Evolutionary conservation across 495 filamentous ascomycete genomes (phyloP).

Genomic region (Neurospora sp.): DNA sequence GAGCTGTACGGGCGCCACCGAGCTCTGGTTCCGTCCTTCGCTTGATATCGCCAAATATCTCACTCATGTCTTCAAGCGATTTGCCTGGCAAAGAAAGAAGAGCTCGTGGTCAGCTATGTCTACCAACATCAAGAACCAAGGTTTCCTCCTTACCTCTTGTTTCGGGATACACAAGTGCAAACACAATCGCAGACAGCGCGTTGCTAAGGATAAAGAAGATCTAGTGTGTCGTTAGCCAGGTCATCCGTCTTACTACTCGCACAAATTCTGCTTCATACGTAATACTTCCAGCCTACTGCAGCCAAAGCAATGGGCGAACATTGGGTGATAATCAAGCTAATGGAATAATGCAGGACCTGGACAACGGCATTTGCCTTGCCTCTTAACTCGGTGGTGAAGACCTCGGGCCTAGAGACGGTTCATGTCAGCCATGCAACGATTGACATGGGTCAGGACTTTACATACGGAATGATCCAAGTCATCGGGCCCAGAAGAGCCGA

Average conservation of each 20-base stretch:
- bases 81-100: slow-evolving; percentile 12
- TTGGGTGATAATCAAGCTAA: slow-evolving; percentile 46
- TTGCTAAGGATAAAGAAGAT: slow-evolving; percentile 47
- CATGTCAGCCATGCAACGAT: neutral
- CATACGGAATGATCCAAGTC: slow-evolving; percentile 42
- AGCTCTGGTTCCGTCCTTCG: neutral
- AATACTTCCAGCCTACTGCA: slow-evolving; percentile 39
- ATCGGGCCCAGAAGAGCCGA: slow-evolving; percentile 44
- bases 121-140: neutral
- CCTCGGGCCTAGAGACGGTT: slow-evolving; percentile 29
- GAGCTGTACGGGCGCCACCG: rapidly evolving
- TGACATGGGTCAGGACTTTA: neutral
- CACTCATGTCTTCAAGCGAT: slow-evolving; percentile 45
- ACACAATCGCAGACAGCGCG: slow-evolving; percentile 31
- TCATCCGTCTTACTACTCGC: neutral
- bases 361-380: slow-evolving; percentile 42
- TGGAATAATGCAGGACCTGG: slow-evolving; percentile 44
- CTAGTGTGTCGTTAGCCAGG: slow-evolving; percentile 4
- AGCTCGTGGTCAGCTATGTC: neutral
- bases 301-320: slow-evolving; percentile 44
- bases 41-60: slow-evolving; percentile 28
- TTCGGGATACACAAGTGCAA: slow-evolving; percentile 42
- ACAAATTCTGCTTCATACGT: slow-evolving; percentile 8
- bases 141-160: slow-evolving; percentile 27
- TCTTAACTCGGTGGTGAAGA: slow-evolving; percentile 46